A percentile compares a stretch with the other conserved stretches of the same genome.
phyloP scores from a whole-genome alignment of 495 filamentous ascomycete genomes.

The Aspergillus heteromorphus region DNA sequence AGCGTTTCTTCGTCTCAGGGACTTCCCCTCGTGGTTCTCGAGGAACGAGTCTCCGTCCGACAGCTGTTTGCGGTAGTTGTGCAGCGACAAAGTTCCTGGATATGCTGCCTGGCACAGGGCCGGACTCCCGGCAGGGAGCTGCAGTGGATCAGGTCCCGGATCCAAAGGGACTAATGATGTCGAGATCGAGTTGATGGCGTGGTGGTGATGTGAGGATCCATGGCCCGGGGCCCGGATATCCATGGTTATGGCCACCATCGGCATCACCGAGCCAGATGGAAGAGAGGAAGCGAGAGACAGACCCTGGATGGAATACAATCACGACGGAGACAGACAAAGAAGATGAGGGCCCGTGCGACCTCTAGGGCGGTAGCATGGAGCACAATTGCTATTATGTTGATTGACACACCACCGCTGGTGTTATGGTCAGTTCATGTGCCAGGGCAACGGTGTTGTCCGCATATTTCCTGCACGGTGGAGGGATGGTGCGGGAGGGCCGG shows the following conservation, averaged over 20 bases:
- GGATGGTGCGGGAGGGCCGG: not conserved
- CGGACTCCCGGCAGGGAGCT: not conserved
- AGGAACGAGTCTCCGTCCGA: constrained; percentile 11
- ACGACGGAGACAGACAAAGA: not conserved
- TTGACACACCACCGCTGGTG: not conserved
- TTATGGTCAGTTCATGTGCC: not conserved
- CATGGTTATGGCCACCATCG: not conserved
- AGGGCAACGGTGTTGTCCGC: not conserved
- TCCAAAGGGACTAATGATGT: not conserved
- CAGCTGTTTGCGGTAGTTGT: constrained; percentile 25
- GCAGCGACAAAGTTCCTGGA: constrained; percentile 17
- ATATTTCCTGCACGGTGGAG: not conserved
- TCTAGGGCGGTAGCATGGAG: not conserved
- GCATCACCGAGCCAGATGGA: not conserved
- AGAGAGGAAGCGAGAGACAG: not conserved
- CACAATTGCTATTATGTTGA: not conserved
- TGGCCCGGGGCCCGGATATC: not conserved
- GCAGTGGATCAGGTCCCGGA: constrained; percentile 1
- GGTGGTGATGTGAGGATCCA: not conserved
- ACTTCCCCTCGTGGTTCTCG: constrained; percentile 18
- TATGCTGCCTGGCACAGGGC: constrained; percentile 3
- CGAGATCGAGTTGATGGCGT: not conserved
- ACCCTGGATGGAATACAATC: not conserved
- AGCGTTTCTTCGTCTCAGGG: constrained; percentile 35
- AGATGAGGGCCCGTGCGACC: not conserved